Base-by-base conservation (phyloP, 306 rosid genomes). In the Cucurbita argyrosperma region DNA sequence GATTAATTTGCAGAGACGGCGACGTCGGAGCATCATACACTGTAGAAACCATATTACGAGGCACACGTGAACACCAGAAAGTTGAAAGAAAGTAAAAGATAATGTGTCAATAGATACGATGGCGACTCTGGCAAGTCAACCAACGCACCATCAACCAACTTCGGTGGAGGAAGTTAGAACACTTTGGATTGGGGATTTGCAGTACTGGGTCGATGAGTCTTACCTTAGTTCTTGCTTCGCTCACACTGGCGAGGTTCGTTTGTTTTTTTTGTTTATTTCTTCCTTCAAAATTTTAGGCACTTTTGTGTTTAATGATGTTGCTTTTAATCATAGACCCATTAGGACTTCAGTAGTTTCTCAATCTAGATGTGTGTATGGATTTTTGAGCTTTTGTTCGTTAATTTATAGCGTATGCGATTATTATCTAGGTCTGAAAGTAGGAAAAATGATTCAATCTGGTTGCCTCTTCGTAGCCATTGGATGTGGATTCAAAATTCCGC, bases 141-240 rank as follows among this genome's bases (percentile, higher is more conserved):
- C 83, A 63, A 63, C 81, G 56, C 49, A 84, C 43, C 81, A 86
- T 62, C 90, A 86, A 46, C 86, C 90, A 4, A 82, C 86, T 47
- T 18, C 90, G 16, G 81, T 80, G 13, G 90, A 86, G 68, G 97
- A 92, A 81, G 94, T 92, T 14, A 79, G 94, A 82, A 92, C 97
- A 10, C 96, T 92, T 0, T 92, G 95, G 96, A 92, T 92, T 63
- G 97, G 97, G 12, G 95, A 92, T 83, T 83, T 92, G 55, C 97
- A 92, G 84, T 92, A 88, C 73, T 92, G 96, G 97, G 90, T 90
- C 66, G 97, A 92, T 59, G 96, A 92, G 59, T 79, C 80, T 53
- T 92, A 92, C 72, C 95, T 92, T 37, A 83, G 49, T 46, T 80
- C 78, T 60, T 90, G 96, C 80, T 92, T 90, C 50, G 84, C 97